These are phyloP conservation scores for Dothideomycetes sp. DNA, from an alignment of 2,329 filamentous ascomycete genomes.

Conservation along the genomic window DNA sequence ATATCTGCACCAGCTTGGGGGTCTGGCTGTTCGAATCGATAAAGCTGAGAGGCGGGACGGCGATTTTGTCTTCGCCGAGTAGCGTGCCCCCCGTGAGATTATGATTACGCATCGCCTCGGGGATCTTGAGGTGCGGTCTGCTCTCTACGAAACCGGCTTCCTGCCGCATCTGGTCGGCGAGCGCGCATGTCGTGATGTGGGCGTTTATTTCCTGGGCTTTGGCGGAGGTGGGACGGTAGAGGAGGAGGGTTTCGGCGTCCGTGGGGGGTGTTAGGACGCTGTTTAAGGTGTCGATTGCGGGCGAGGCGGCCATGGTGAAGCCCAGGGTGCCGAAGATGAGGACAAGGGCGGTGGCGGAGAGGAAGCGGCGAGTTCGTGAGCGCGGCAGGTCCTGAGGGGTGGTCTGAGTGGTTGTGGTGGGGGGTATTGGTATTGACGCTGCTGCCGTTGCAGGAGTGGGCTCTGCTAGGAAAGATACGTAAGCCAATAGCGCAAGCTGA, in stretches of 20 bases:
- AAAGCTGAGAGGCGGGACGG: slow-evolving; percentile 73
- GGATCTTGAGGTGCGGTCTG: slow-evolving; percentile 80
- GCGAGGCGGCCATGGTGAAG: slow-evolving; percentile 46
- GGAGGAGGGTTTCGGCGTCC: slow-evolving; percentile 61
- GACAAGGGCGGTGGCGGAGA: slow-evolving; percentile 36
- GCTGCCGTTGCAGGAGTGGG: neutral
- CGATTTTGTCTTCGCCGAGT: slow-evolving; percentile 61
- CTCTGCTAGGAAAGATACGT: neutral
- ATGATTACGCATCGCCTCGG: slow-evolving; percentile 53
- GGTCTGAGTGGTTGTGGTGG: neutral
- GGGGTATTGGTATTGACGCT: neutral
- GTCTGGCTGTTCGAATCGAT: slow-evolving; percentile 38
- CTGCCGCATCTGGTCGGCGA: slow-evolving; percentile 57
- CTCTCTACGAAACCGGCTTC: slow-evolving; percentile 61
- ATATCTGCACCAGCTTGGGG: slow-evolving; percentile 48
- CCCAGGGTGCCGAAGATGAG: slow-evolving; percentile 41
- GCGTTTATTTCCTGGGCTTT: slow-evolving; percentile 50
- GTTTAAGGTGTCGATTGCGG: slow-evolving; percentile 38
- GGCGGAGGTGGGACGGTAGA: slow-evolving; percentile 51
- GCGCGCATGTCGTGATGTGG: slow-evolving; percentile 62
- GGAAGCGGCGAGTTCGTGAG: slow-evolving; percentile 24
- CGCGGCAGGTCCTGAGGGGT: slow-evolving; percentile 2
- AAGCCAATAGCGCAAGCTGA: no score
- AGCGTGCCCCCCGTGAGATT: slow-evolving; percentile 78
- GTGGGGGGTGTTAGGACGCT: slow-evolving; percentile 45